Percentiles rank a stretch among this genome's conserved stretches.
These are phyloP conservation scores for Keithomyces neogunnii DNA, from an alignment of 2,329 filamentous ascomycete genomes.

Conservation along the genomic window DNA sequence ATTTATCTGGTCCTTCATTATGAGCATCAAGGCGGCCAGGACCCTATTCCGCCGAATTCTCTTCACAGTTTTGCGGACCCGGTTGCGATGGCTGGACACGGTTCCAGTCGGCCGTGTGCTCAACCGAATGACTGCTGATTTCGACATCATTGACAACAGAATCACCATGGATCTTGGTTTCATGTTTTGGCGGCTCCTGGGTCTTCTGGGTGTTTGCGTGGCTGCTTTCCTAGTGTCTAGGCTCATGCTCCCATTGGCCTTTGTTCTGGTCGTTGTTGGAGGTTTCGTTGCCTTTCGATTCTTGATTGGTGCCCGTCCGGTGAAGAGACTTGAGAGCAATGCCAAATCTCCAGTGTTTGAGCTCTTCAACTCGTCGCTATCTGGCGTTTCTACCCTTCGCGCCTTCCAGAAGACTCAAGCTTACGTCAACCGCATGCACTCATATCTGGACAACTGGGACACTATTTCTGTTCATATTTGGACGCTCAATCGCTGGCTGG, in stretches of 20 bases:
- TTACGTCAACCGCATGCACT: slow-evolving; percentile 63
- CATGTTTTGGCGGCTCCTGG: slow-evolving; percentile 50
- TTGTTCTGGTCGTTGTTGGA: slow-evolving; percentile 48
- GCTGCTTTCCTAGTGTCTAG: slow-evolving; percentile 62
- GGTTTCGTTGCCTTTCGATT: slow-evolving; percentile 53
- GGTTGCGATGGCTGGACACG: slow-evolving; percentile 73
- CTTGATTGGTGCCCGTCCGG: slow-evolving; percentile 61
- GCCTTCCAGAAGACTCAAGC: slow-evolving; percentile 61
- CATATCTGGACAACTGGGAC: slow-evolving; percentile 58
- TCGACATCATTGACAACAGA: slow-evolving; percentile 62
- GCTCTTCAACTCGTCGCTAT: slow-evolving; percentile 64
- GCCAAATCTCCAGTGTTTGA: slow-evolving; percentile 75
- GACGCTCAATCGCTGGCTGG: slow-evolving; percentile 71
- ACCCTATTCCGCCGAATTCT: slow-evolving; percentile 59
- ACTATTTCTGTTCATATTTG: slow-evolving; percentile 59
- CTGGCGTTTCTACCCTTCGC: slow-evolving; percentile 66
- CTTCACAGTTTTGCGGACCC: slow-evolving; percentile 59
- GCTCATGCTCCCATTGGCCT: slow-evolving; percentile 53
- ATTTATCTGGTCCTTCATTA: slow-evolving; percentile 55
- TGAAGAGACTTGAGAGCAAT: slow-evolving; percentile 70
- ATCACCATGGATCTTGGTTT: slow-evolving; percentile 56
- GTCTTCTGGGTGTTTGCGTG: slow-evolving; percentile 56
- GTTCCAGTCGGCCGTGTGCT: slow-evolving; percentile 68
- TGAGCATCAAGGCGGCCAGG: slow-evolving; percentile 61
- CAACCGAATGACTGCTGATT: slow-evolving; percentile 72